Conservation (phyloP, 2,329 filamentous ascomycete species). For the Colletotrichum caudatum region DNA sequence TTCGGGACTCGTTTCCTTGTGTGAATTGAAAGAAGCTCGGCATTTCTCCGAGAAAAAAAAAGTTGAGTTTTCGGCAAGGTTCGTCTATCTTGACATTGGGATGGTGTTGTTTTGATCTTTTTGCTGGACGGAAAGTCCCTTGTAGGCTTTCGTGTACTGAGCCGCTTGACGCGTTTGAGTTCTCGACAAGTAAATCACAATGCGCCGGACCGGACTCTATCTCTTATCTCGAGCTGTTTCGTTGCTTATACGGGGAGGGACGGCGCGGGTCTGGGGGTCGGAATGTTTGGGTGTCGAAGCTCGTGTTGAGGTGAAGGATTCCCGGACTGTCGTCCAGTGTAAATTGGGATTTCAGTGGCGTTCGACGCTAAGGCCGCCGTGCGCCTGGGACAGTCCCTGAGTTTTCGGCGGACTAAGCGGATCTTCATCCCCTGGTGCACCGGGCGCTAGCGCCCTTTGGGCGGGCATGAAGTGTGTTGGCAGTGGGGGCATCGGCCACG, state of each 20-base stretch:
- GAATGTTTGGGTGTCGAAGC: slow-evolving; percentile 30
- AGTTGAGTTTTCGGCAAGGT: slow-evolving; percentile 25
- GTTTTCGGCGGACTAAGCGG: slow-evolving; percentile 35
- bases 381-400: slow-evolving; percentile 36
- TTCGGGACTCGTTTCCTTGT: slow-evolving; percentile 71
- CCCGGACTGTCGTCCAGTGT: slow-evolving; percentile 29
- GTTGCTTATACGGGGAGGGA: slow-evolving; percentile 15
- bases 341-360: slow-evolving; percentile 33
- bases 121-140: background rate
- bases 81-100: slow-evolving; percentile 30
- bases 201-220: background rate
- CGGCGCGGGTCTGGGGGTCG: slow-evolving; percentile 14
- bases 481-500: slow-evolving; percentile 27
- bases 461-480: slow-evolving; percentile 31
- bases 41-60: slow-evolving; percentile 54
- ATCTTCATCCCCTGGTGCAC: slow-evolving; percentile 14
- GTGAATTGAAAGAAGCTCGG: slow-evolving; percentile 76
- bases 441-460: slow-evolving; percentile 31
- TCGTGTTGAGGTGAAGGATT: slow-evolving; percentile 31
- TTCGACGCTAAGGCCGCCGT: slow-evolving; percentile 29
- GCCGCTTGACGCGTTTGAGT: background rate
- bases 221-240: background rate
- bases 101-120: slow-evolving; percentile 32
- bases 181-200: background rate
- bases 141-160: background rate